Base-by-base conservation (phyloP, 2,329 filamentous ascomycete genomes). In the Diaporthe sp. region DNA sequence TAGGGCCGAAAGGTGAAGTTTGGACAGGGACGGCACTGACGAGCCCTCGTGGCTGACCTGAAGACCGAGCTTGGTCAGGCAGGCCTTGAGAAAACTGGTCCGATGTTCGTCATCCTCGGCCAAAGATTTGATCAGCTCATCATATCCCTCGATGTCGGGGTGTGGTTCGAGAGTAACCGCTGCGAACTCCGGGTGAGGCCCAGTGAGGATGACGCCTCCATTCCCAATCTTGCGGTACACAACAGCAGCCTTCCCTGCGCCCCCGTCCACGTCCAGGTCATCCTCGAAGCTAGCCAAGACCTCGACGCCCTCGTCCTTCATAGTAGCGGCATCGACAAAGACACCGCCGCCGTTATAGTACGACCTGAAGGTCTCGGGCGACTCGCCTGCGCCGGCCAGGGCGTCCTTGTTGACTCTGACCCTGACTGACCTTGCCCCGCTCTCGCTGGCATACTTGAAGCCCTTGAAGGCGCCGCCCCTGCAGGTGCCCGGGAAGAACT, bases 321-420 rank as follows among this genome's bases (percentile, higher is more conserved):
- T 87, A 59, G 89, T 90, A 4, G 89, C 88, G 1, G 94, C 93
- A 84, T 97, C 93, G 1, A 98, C 94, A 85, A 98, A 99, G 1
- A 98, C 92, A 4, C 97, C 96, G 0, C 97, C 97, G 0, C 97
- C 97, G 79, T 99, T 99, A 83, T 96, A 98, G 82, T 99, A 99
- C 19, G 92, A 93, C 72, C 89, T 87, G 76, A 98, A 94, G 1
- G 87, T 86, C 1, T 91, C 88, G 0, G 92, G 90, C 1, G 93
- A 82, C 4, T 85, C 84, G 0, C 87, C 88, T 0, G 79, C 81
- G 9, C 80, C 80, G 0, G 85, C 83, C 76, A 97, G 91, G 0
- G 87, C 86, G 2, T 87, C 87, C 77, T 91, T 91, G 17, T 90
- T 86, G 17, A 97, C 91, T 71, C 87, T 89, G 61, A 98, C 79